phyloP scores from a whole-genome alignment of 306 rosid genomes.

The Rosa rugosa region DNA sequence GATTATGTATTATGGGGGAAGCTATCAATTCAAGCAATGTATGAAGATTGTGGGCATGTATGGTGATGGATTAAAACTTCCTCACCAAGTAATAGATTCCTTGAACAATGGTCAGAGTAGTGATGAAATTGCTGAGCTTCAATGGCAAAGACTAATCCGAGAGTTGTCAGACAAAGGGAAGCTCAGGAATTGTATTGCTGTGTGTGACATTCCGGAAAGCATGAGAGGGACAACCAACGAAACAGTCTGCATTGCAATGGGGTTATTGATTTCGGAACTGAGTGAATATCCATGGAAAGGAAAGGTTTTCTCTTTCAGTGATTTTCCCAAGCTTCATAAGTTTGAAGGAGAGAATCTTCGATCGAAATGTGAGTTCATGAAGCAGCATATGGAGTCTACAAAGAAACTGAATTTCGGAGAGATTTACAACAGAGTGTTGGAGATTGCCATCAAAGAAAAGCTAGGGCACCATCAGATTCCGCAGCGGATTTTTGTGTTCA shows the following conservation, averaged over 20 bases:
- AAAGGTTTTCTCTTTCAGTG: neutral
- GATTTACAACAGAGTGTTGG: neutral
- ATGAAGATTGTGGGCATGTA: neutral
- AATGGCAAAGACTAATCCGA: neutral
- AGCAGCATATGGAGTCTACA: neutral
- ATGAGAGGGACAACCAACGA: neutral
- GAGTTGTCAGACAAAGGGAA: neutral
- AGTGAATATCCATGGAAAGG: conserved; percentile 9
- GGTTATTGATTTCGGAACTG: conserved; percentile 1
- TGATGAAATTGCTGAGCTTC: neutral
- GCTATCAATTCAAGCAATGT: neutral
- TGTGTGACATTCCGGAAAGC: conserved; percentile 2
- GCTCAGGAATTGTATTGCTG: neutral
- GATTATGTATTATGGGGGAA: neutral
- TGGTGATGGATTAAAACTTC: neutral
- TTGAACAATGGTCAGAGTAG: neutral
- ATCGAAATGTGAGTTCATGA: neutral
- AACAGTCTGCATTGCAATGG: neutral
- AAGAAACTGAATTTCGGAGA: neutral
- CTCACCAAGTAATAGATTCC: neutral
- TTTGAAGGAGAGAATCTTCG: neutral
- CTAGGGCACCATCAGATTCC: neutral
- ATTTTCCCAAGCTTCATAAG: neutral
- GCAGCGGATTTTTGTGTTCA: neutral
- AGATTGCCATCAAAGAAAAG: neutral